These are phyloP conservation scores for Remersonia thermophila DNA, from an alignment of 2,329 filamentous ascomycete species.

Conservation along the genomic window DNA sequence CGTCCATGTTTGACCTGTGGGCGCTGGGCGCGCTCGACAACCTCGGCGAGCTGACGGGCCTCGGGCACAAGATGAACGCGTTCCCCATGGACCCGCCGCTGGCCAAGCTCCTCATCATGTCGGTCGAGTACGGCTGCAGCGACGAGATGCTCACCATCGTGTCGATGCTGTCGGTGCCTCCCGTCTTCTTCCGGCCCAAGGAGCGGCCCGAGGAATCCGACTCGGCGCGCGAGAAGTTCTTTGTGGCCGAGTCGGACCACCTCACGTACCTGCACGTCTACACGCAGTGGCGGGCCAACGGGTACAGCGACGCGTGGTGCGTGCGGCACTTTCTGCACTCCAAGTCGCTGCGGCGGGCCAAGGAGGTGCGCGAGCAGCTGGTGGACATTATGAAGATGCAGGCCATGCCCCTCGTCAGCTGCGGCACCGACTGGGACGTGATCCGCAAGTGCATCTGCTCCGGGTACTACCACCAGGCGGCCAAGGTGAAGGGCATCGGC, in stretches of 20 bases:
- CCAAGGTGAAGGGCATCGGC: slow-evolving; percentile 87
- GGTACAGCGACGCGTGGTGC: slow-evolving; percentile 84
- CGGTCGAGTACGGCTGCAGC: slow-evolving; percentile 79
- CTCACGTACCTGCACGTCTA: slow-evolving; percentile 93
- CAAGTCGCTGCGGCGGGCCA: slow-evolving; percentile 83
- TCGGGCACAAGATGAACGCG: slow-evolving; percentile 87
- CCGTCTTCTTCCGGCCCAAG: slow-evolving; percentile 92
- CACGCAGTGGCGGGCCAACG: slow-evolving; percentile 86
- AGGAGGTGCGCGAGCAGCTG: slow-evolving; percentile 89
- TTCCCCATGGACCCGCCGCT: slow-evolving; percentile 97
- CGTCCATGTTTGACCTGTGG: slow-evolving; percentile 95
- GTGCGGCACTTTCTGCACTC: slow-evolving; percentile 84
- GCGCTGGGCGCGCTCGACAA: slow-evolving; percentile 89
- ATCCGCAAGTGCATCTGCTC: slow-evolving; percentile 95
- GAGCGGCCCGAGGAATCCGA: slow-evolving; percentile 96
- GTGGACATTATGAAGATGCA: slow-evolving; percentile 89
- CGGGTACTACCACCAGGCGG: slow-evolving; percentile 96
- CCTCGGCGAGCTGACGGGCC: slow-evolving; percentile 74
- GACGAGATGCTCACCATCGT: slow-evolving; percentile 99
- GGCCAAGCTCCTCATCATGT: slow-evolving; percentile 87
- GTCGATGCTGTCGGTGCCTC: slow-evolving; percentile 92
- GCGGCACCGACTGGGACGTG: slow-evolving; percentile 93
- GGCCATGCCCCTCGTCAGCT: slow-evolving; percentile 76
- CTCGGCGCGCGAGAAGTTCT: slow-evolving; percentile 91
- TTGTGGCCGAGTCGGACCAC: slow-evolving; percentile 94